These are phyloP conservation scores for Saccharomycopsis fodiens DNA, from an alignment of 805 yeast species.

Conservation along the genomic window DNA sequence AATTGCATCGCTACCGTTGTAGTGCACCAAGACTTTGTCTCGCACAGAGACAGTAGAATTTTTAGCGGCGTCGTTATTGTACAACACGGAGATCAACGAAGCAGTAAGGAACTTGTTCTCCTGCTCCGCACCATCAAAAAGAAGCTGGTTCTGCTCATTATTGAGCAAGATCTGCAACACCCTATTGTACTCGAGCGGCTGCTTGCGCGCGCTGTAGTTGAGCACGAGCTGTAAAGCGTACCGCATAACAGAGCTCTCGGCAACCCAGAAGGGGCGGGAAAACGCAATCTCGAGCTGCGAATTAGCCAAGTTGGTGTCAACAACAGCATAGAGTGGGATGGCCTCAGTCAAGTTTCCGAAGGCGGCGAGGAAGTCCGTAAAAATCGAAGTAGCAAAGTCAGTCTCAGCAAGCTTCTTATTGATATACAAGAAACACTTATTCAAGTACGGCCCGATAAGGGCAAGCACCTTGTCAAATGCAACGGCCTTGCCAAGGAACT, in stretches of 20 bases:
- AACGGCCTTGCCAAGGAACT: not conserved
- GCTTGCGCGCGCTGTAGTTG: not conserved
- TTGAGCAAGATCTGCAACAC: conserved; percentile 58
- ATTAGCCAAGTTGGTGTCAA: conserved; percentile 43
- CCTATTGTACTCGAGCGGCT: conserved; percentile 36
- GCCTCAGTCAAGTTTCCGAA: conserved; percentile 29
- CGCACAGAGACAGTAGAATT: conserved; percentile 43
- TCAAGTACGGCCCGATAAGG: conserved; percentile 23
- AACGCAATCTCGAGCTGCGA: conserved; percentile 61
- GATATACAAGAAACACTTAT: conserved; percentile 48
- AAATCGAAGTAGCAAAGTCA: conserved; percentile 21
- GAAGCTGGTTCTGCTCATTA: conserved; percentile 34
- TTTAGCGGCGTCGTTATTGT: conserved; percentile 35
- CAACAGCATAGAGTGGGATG: conserved; percentile 31
- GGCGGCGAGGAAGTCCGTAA: conserved; percentile 3
- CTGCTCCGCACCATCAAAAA: conserved; percentile 25
- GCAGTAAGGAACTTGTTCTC: conserved; percentile 36
- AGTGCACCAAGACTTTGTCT: conserved; percentile 42
- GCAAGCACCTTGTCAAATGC: not conserved
- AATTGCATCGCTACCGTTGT: conserved; percentile 53
- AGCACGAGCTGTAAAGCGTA: conserved; percentile 28
- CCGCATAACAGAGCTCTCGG: conserved; percentile 33
- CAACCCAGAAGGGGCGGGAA: conserved; percentile 38
- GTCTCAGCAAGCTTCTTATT: conserved; percentile 59
- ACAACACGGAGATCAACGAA: conserved; percentile 42